These are phyloP conservation scores for Trifolium repens DNA, from an alignment of 306 rosid species.

Conservation along the genomic window DNA sequence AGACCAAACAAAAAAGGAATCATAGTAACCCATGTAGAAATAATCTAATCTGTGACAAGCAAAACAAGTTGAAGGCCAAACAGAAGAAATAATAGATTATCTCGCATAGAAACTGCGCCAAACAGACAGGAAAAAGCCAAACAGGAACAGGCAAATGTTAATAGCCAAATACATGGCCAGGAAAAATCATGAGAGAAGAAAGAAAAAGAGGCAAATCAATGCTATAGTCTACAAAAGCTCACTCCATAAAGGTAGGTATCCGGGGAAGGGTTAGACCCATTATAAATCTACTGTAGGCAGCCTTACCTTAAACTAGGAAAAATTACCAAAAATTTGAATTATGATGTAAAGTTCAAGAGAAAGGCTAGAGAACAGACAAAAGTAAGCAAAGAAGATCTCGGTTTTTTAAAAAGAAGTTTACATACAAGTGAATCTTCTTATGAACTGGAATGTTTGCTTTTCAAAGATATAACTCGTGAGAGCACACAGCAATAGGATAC, in stretches of 20 bases:
- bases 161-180: conserved; percentile 13
- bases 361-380: neutral
- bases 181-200: neutral
- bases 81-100: neutral
- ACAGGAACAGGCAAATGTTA: neutral
- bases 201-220: neutral
- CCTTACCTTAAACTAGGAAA: neutral
- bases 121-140: conserved; percentile 3
- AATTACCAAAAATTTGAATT: neutral
- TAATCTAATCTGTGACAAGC: conserved; percentile 3
- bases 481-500: conserved; percentile 32
- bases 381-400: neutral
- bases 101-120: neutral
- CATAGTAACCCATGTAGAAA: neutral
- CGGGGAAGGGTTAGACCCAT: neutral
- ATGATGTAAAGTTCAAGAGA: neutral
- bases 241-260: neutral
- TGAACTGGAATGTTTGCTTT: conserved; percentile 8
- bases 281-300: conserved; percentile 1
- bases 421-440: neutral
- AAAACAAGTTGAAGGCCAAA: conserved; percentile 11
- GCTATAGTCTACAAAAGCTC: neutral
- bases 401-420: conserved; percentile 7
- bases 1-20: neutral
- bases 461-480: conserved; percentile 2